phyloP scores from a whole-genome alignment of 1,284 basidiomycete species.

The Tausonia pullulans region DNA sequence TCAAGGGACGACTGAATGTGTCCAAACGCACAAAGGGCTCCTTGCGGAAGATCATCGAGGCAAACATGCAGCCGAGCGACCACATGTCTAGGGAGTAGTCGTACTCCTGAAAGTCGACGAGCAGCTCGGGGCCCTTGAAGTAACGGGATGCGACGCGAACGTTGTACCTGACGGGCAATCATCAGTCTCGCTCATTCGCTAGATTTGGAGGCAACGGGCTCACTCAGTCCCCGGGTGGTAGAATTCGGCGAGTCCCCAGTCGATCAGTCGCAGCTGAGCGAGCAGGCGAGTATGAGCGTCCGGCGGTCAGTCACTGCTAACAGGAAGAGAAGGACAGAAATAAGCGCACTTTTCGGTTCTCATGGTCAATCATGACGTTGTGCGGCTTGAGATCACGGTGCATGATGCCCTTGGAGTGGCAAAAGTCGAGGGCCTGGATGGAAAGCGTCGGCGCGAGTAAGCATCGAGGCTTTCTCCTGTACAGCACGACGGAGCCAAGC shows the following conservation, averaged over 20 bases:
- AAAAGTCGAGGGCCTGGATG: slow-evolving; percentile 87
- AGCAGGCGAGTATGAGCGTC: not conserved
- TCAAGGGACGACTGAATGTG: not conserved
- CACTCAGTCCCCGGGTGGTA: slow-evolving; percentile 57
- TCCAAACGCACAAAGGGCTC: slow-evolving; percentile 49
- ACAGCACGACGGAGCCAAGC: not conserved
- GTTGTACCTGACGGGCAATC: slow-evolving; percentile 59
- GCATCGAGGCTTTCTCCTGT: too few relatives aligned
- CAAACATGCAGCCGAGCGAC: slow-evolving; percentile 98
- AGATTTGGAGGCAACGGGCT: not conserved
- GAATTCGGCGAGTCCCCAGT: slow-evolving; percentile 98
- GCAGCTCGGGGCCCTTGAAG: slow-evolving; percentile 94
- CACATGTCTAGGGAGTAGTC: slow-evolving; percentile 97
- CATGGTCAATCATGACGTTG: slow-evolving; percentile 99
- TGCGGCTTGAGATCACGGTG: slow-evolving; percentile 98
- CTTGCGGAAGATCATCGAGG: slow-evolving; percentile 78
- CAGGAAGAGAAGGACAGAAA: not conserved
- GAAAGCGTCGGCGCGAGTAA: not conserved
- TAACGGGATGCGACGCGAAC: slow-evolving; percentile 95
- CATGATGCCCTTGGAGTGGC: slow-evolving; percentile 98
- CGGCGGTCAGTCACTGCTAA: not conserved
- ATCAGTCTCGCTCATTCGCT: not conserved
- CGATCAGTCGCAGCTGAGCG: slow-evolving; percentile 75
- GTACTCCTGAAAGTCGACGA: slow-evolving; percentile 97
- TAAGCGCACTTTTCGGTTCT: slow-evolving; percentile 67